phyloP scores from a whole-genome alignment of 1,284 basidiomycete genomes.

The Sporisorium sorghi region DNA sequence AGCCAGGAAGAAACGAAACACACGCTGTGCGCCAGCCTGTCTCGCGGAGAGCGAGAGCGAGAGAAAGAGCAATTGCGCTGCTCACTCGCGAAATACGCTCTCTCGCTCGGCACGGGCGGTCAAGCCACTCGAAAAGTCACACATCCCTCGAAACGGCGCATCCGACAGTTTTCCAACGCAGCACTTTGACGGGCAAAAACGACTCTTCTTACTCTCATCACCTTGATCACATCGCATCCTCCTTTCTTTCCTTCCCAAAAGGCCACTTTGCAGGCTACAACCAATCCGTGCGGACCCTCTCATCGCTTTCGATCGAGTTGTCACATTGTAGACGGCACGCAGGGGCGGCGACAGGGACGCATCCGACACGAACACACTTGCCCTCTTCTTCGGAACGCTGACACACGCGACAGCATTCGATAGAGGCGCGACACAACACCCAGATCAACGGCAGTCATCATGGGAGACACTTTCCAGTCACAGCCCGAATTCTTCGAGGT shows the following conservation, averaged over 20 bases:
- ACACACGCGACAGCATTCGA: background rate
- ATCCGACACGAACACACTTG: background rate
- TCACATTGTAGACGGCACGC: background rate
- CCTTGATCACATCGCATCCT: background rate
- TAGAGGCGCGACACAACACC: background rate
- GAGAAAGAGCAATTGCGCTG: background rate
- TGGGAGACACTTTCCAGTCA: conserved; percentile 65
- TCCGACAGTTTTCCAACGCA: background rate
- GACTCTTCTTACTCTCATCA: background rate
- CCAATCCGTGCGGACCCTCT: background rate
- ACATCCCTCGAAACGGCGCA: background rate
- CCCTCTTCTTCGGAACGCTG: background rate
- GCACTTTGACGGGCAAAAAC: too few species aligned
- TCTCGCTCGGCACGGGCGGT: background rate
- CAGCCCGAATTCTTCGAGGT: conserved; percentile 75
- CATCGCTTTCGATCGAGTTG: background rate
- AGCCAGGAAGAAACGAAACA: background rate
- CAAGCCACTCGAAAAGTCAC: conserved; percentile 3
- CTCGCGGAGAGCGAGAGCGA: background rate
- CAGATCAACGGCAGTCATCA: conserved; percentile 12
- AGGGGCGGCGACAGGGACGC: background rate
- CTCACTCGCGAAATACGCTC: background rate
- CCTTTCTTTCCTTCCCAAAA: background rate
- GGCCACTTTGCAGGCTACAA: background rate
- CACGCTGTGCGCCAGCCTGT: conserved; percentile 3